Percentiles rank a stretch among this genome's conserved stretches.
Conservation (phyloP, 805 yeast genomes). For the Saturnispora hagleri region DNA sequence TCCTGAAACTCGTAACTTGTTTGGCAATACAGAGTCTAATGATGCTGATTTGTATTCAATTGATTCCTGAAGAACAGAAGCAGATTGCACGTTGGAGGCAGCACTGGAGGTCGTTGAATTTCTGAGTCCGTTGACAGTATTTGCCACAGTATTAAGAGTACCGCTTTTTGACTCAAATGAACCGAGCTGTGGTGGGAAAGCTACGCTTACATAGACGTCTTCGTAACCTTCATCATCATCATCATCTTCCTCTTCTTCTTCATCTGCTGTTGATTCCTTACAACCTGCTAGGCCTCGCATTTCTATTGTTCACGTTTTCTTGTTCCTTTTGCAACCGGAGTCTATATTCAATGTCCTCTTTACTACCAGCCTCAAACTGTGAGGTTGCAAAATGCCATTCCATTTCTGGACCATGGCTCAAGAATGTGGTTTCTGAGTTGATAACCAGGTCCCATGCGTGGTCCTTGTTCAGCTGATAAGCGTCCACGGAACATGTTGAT, state of each 20-base stretch:
- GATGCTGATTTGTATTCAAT: constrained; percentile 11
- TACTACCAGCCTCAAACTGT: constrained; percentile 77
- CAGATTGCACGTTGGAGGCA: background rate
- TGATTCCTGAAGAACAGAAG: constrained; percentile 9
- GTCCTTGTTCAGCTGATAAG: constrained; percentile 30
- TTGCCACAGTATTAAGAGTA: constrained; percentile 10
- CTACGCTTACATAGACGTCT: constrained; percentile 47
- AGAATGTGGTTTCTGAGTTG: constrained; percentile 69
- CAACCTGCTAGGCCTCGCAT: constrained; percentile 21
- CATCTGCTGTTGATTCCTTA: constrained; percentile 5
- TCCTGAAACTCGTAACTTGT: constrained; percentile 43
- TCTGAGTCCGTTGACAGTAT: background rate
- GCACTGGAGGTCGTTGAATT: background rate
- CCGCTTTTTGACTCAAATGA: constrained; percentile 18
- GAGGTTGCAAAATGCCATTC: constrained; percentile 73
- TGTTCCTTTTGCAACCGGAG: constrained; percentile 17
- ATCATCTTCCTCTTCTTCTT: constrained; percentile 1
- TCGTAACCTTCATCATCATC: constrained; percentile 28
- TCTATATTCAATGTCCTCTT: constrained; percentile 67
- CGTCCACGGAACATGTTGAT: constrained; percentile 80
- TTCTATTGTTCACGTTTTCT: constrained; percentile 11
- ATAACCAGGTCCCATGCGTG: constrained; percentile 48
- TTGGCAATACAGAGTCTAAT: constrained; percentile 6
- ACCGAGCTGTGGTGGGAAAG: constrained; percentile 34
- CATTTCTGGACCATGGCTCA: constrained; percentile 81